Evolutionary conservation across 2,329 filamentous ascomycete genomes (phyloP), one percentile per base, ranked within the genome.

Genomic region (Aspergillus viridinutans): DNA sequence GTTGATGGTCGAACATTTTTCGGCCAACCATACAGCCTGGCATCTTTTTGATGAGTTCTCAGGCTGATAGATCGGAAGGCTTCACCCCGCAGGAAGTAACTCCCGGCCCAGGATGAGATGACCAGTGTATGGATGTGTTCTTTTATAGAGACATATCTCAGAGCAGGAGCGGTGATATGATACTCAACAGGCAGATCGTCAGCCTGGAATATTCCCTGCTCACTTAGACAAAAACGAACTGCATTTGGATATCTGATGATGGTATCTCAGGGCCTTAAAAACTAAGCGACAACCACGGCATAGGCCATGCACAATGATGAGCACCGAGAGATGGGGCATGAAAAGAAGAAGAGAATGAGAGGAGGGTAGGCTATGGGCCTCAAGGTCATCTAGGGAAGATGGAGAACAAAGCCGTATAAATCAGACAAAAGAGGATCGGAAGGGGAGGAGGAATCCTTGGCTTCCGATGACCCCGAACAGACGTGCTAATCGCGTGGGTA

Each of bases 401-500:
- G 32, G 32, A 38, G 32, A 38, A 17, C 14, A 38, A 17, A 7
- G 32, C 14, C 32, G 32, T 3, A 35, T 38, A 38, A 6, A 38
- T 17, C 32, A 38, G 14, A 38, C 14, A 38, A 14, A 29, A 43
- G 25, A 43, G 45, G 35, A 42, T 42, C 25, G 20, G 12, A 40
- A 47, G 25, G 43, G 26, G 38, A 38, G 47, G 47, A 12, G 20
- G 23, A 12, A 49, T 26, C 1, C 14, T 49, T 49, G 23, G 47
- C 23, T 17, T 32, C 32, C 32, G 1, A 17, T 17, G 32, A 35
- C 21, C 48, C n/a, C n/a, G 14, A 32, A 28, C 29, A 32, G 35
- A 17, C n/a, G 12, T 45, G 38, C 20, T 58, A 65, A 43, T 58
- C 61, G 51, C 56, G 64, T 7, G 60, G 54, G 49, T 61, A 67